Conservation (phyloP, 768 basidiomycete species). For the Agaricus bisporus region DNA sequence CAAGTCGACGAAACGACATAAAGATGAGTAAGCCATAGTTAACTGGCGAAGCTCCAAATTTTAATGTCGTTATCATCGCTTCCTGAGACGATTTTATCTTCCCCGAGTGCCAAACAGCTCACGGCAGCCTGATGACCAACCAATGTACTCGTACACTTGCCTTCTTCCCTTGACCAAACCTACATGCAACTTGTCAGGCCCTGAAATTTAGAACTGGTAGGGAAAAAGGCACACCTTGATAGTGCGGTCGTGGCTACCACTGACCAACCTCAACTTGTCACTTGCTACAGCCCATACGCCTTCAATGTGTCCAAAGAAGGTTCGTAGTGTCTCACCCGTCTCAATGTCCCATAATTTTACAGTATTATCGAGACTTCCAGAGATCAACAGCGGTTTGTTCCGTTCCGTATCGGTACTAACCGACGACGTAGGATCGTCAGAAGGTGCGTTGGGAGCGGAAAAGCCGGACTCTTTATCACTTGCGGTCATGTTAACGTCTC, state of each 20-base stretch:
- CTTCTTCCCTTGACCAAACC: constrained; percentile 94
- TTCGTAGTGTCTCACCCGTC: constrained; percentile 66
- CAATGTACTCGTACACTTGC: constrained; percentile 80
- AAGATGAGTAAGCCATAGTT: constrained; percentile 13
- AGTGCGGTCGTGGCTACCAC: constrained; percentile 93
- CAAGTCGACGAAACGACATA: constrained; percentile 10
- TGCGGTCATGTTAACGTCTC: constrained; percentile 19
- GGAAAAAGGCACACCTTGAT: constrained; percentile 66
- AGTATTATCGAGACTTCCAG: constrained; percentile 91
- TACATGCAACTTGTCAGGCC: constrained; percentile 23
- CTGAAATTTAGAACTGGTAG: neutral
- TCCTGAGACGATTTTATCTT: constrained; percentile 96
- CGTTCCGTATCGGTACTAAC: constrained; percentile 11
- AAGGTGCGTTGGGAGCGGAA: neutral
- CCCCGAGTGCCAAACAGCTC: constrained; percentile 82
- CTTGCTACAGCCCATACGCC: constrained; percentile 96
- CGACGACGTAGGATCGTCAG: constrained; percentile 1
- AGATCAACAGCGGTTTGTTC: constrained; percentile 73
- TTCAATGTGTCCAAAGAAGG: constrained; percentile 96
- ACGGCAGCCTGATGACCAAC: constrained; percentile 95
- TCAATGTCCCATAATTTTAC: constrained; percentile 96
- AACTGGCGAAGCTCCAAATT: constrained; percentile 70
- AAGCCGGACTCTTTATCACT: constrained; percentile 17
- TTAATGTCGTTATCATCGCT: constrained; percentile 88
- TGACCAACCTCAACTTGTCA: constrained; percentile 87